Evolutionary conservation across 352 stramenopile genomes (phyloP), one percentile per base, ranked within the genome.

Genomic region (Globisporangium cystogenes): DNA sequence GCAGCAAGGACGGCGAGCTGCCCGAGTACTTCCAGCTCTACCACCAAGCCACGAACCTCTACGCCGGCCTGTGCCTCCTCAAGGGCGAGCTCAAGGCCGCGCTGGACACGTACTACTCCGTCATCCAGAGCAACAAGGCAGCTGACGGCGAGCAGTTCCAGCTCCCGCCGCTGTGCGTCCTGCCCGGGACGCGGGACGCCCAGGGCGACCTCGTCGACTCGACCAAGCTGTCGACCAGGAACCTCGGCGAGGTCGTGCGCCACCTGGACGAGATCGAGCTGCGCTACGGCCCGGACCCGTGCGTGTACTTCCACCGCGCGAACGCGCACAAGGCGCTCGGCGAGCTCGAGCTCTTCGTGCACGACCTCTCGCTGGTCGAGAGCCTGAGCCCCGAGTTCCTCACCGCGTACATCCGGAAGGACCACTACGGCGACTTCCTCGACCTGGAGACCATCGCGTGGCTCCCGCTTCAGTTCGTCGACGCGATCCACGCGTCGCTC

Each of bases 401-500:
- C 8, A 56, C 45, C 7, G 41, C 49, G 16, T 87, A 87, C 49
- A 39, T 72, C 4, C 50, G 62, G 41, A 51, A 52, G 8, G 70
- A 79, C 2, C 64, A 41, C 26, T 59, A 67, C 5, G 70, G 72
- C 1, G 76, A 87, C 41, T 85, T 83, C 52, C 49, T 87, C 4
- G 73, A 87, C 27, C 31, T 77, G 15, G 72, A 87, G 26, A 85
- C 72, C 8, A 73, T 87, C 48, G 68, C 72, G 24, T 87, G 76
- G 73, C 59, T 85, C n/a, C 73, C 76, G 4, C 45, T 67, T 8
- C 60, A 55, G 7, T 62, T 85, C 16, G 48, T 87, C 1, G 60
- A 78, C 16, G 59, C 59, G 1, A 55, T 83, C 6, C 64, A 79
- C 48, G 40, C 55, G 24, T 65, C 74, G 0, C 51, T 81, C 1